Percentiles rank a stretch among this genome's conserved stretches.
phyloP scores from a whole-genome alignment of 2,329 filamentous ascomycete genomes.

The Exophiala aquamarina region DNA sequence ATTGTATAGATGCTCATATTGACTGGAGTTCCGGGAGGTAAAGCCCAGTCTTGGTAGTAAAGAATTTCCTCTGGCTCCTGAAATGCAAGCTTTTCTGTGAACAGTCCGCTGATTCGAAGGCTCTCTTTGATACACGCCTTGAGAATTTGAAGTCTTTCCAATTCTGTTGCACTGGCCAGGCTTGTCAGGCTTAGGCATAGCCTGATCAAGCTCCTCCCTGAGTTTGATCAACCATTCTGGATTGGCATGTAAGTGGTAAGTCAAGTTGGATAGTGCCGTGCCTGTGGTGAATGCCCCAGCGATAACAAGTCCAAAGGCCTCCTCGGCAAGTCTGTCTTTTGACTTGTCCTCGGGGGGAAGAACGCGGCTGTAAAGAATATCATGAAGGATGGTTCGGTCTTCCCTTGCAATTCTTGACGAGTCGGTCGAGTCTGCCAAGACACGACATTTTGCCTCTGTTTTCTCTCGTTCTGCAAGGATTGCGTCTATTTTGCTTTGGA shows the following conservation, averaged over 20 bases:
- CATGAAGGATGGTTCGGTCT: conserved; percentile 30
- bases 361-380: conserved; percentile 23
- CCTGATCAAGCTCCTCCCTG: conserved; percentile 9
- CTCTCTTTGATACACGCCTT: conserved; percentile 4
- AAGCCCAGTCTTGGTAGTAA: background rate
- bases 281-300: conserved; percentile 36
- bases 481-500: conserved; percentile 8
- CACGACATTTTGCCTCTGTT: conserved; percentile 3
- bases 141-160: conserved; percentile 31
- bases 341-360: conserved; percentile 31
- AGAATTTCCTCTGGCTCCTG: conserved; percentile 2
- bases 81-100: conserved; percentile 5
- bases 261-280: conserved; percentile 27
- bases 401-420: conserved; percentile 4
- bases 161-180: background rate
- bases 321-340: conserved; percentile 30
- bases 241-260: conserved; percentile 32
- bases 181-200: background rate
- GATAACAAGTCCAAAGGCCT: conserved; percentile 32
- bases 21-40: conserved; percentile 20
- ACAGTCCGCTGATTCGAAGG: conserved; percentile 8
- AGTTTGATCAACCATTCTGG: conserved; percentile 3
- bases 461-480: conserved; percentile 8
- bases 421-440: background rate
- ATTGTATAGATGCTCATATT: background rate